Percentiles rank a stretch among this genome's conserved stretches.
Evolutionary conservation across 1,139 yeast genomes (phyloP).

Genomic region (Torulaspora pretoriensis): DNA sequence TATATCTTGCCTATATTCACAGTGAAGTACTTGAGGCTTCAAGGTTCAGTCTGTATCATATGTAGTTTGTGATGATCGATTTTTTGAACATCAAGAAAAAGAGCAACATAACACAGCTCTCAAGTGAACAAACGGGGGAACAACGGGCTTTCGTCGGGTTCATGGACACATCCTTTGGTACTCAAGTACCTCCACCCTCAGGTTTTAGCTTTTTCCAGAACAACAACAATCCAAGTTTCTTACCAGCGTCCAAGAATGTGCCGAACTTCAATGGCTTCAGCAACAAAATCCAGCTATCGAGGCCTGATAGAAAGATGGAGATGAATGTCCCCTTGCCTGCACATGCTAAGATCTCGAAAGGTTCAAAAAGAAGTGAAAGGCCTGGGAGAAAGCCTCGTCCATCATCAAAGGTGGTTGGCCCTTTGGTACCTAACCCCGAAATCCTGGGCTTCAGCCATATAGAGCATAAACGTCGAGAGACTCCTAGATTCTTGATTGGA

Average conservation of each 20-base stretch:
- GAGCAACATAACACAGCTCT: background rate
- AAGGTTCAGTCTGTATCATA: slow-evolving; percentile 26
- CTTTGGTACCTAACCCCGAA: slow-evolving; percentile 22
- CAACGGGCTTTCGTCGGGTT: background rate
- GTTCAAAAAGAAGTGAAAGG: background rate
- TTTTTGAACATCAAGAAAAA: background rate
- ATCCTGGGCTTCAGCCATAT: slow-evolving; percentile 21
- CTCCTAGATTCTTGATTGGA: slow-evolving; percentile 37
- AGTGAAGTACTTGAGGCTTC: slow-evolving; percentile 20
- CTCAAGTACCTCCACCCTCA: slow-evolving; percentile 14
- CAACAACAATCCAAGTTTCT: background rate
- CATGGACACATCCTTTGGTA: slow-evolving; percentile 19
- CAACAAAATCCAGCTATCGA: background rate
- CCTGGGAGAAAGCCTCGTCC: background rate
- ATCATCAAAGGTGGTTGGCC: slow-evolving; percentile 10
- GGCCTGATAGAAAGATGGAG: background rate
- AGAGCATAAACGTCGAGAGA: slow-evolving; percentile 25
- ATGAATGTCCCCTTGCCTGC: background rate
- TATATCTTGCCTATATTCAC: slow-evolving; percentile 20
- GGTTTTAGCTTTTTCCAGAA: slow-evolving; percentile 15
- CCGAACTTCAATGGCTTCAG: background rate
- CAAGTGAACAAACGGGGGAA: background rate
- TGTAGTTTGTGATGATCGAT: slow-evolving; percentile 8
- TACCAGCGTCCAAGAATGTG: background rate
- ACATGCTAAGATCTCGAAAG: background rate